Conservation (phyloP, 148 eudicot species). For the Persicaria maculosa region DNA sequence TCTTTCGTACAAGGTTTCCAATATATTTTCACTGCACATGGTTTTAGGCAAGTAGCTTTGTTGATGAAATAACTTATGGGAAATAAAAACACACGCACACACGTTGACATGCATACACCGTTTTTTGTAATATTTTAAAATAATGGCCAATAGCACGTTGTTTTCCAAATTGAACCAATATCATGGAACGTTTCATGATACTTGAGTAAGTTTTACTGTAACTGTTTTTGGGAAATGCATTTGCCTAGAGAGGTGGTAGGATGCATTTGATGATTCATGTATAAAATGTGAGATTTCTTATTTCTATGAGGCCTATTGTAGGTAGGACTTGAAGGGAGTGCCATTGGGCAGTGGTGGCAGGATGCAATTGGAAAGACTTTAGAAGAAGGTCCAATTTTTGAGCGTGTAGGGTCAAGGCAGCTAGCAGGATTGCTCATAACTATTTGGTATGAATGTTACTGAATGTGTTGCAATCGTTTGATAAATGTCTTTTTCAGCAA, state of each 20-base stretch:
- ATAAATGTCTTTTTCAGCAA: too few relatives aligned
- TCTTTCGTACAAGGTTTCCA: not conserved
- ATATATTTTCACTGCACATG: too few relatives aligned
- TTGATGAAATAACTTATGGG: too few relatives aligned
- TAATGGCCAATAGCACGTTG: too few relatives aligned
- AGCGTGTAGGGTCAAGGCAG: slow-evolving; percentile 95
- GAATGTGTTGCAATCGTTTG: not conserved
- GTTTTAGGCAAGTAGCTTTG: too few relatives aligned
- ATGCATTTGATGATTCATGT: not conserved
- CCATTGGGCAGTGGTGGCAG: slow-evolving; percentile 94
- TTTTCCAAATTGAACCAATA: not conserved
- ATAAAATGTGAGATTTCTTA: not conserved
- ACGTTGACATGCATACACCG: too few relatives aligned
- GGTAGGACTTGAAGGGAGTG: slow-evolving; percentile 99
- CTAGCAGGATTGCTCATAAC: slow-evolving; percentile 88
- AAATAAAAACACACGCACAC: too few relatives aligned
- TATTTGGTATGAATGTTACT: slow-evolving; percentile 51
- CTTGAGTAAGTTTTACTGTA: not conserved
- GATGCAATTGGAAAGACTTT: slow-evolving; percentile 79
- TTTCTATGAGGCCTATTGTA: slow-evolving; percentile 33
- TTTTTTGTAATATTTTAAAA: too few relatives aligned
- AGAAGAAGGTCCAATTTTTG: slow-evolving; percentile 80
- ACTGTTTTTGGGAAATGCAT: not conserved
- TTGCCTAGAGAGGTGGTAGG: not conserved
- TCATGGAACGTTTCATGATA: not conserved